Evolutionary conservation across 2,329 filamentous ascomycete species (phyloP).

Genomic region (Didymella pomorum): DNA sequence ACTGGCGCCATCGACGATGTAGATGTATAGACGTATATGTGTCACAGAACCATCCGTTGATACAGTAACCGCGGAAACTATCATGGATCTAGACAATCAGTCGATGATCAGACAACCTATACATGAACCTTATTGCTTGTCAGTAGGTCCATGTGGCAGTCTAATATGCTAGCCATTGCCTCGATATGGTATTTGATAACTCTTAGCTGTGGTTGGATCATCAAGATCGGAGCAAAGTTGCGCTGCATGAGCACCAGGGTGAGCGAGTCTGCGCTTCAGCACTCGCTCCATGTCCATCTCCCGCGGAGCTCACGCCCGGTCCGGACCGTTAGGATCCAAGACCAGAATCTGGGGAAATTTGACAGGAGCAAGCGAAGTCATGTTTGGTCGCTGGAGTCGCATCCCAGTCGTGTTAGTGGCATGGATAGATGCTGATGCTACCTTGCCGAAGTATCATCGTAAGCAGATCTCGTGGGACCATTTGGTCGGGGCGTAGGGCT

Average conservation of each 20-base stretch:
- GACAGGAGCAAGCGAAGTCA: conserved; percentile 3
- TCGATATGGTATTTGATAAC: not conserved
- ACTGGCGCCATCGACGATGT: not conserved
- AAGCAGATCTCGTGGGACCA: conserved; percentile 9
- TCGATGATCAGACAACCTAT: not conserved
- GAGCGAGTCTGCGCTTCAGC: conserved; percentile 13
- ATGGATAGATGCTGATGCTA: conserved; percentile 8
- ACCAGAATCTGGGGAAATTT: conserved; percentile 12
- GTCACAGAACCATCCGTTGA: not conserved
- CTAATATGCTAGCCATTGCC: not conserved
- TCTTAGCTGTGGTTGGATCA: not conserved
- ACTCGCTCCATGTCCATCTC: conserved; percentile 7
- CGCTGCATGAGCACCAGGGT: conserved; percentile 12
- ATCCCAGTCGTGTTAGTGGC: conserved; percentile 4
- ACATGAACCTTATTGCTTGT: not conserved
- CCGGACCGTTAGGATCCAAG: conserved; percentile 13
- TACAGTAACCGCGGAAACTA: not conserved
- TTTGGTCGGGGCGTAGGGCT: conserved; percentile 4
- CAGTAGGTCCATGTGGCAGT: not conserved
- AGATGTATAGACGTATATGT: not conserved
- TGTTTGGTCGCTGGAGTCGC: conserved; percentile 1
- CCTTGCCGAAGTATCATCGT: conserved; percentile 7
- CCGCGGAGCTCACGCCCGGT: conserved; percentile 11
- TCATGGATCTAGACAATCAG: not conserved
- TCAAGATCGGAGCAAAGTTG: not conserved